A percentile compares a stretch with the other conserved stretches of the same genome.
phyloP scores from a whole-genome alignment of 2,329 filamentous ascomycete genomes.

The Cyphellophora europaea region DNA sequence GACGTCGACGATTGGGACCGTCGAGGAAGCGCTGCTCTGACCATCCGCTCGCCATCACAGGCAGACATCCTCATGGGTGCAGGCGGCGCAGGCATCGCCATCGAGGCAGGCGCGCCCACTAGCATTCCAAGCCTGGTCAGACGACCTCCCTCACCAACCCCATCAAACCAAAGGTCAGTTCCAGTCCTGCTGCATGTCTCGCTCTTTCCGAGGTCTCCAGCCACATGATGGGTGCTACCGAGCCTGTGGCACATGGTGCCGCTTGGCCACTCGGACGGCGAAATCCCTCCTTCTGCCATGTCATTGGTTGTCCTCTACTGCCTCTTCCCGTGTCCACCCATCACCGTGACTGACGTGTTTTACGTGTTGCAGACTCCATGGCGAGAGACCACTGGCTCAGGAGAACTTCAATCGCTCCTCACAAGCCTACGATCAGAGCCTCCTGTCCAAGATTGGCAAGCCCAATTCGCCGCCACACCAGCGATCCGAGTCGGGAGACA shows the following conservation, averaged over 20 bases:
- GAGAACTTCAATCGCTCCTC: constrained; percentile 49
- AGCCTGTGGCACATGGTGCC: not conserved
- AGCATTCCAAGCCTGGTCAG: constrained; percentile 60
- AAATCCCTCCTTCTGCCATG: constrained; percentile 1
- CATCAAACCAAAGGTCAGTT: constrained; percentile 18
- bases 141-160: constrained; percentile 13
- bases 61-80: constrained; percentile 8
- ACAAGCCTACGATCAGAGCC: constrained; percentile 53
- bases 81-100: not conserved
- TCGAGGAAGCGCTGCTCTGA: constrained; percentile 24
- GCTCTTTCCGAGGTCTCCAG: not conserved
- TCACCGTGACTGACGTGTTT: not conserved
- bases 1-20: constrained; percentile 27
- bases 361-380: constrained; percentile 39
- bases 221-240: not conserved
- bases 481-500: constrained; percentile 22
- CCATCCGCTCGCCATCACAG: constrained; percentile 10
- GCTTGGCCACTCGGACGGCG: not conserved
- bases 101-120: constrained; percentile 48
- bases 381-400: constrained; percentile 50
- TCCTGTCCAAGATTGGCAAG: constrained; percentile 54
- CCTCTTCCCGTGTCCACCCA: not conserved
- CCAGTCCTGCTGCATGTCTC: no score
- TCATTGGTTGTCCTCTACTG: constrained; percentile 1
- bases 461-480: constrained; percentile 43